Base-by-base conservation (phyloP, 2,329 filamentous ascomycete genomes). In the Pseudovirgaria hyperparasitica region DNA sequence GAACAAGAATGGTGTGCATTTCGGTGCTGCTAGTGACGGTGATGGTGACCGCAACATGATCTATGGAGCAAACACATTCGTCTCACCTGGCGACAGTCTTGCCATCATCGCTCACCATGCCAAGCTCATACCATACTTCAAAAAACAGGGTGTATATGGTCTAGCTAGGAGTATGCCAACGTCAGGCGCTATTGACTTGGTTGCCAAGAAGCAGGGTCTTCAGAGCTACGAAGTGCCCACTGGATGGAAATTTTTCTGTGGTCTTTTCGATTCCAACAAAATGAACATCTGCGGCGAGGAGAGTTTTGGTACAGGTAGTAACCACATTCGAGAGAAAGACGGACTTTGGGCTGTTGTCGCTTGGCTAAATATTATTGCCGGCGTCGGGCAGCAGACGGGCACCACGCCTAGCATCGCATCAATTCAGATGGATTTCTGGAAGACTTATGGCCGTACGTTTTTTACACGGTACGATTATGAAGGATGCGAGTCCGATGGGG, bases 11-110 rank as follows among this genome's bases (percentile, higher is more conserved):
- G 72, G 75, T 33, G 85, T 98, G 39, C 90, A 92, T 50, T 98
- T 98, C 46, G 90, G 90, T 49, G 90, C 90, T 32, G 90, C 90
- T 25, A 92, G 82, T 38, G 90, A 98, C 43, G 90, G 90, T 43
- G 90, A 98, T 46, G 90, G 90, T 47, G 90, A 98, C 66, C 82
- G 90, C 45, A 98, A 98, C 74, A 98, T 98, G 90, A 98, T 98
- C 52, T 98, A 98, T 61, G 90, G 90, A 37, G 86, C 87, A 40
- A 87, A 92, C 48, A 76, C 80, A 23, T 98, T 98, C 50, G 90
- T 98, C 35, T 96, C 87, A 6, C 90, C 90, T 6, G 90, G 90
- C 50, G 90, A 98, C 66, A 93, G 84, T 48, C 67, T 98, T 46
- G 90, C 90, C 49, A 98, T 98, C 54, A 98, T 98, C 50, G 85